Percentiles rank a stretch among this genome's conserved stretches.
phyloP scores from a whole-genome alignment of 441 rosid genomes.

The Codiaeum variegatum region DNA sequence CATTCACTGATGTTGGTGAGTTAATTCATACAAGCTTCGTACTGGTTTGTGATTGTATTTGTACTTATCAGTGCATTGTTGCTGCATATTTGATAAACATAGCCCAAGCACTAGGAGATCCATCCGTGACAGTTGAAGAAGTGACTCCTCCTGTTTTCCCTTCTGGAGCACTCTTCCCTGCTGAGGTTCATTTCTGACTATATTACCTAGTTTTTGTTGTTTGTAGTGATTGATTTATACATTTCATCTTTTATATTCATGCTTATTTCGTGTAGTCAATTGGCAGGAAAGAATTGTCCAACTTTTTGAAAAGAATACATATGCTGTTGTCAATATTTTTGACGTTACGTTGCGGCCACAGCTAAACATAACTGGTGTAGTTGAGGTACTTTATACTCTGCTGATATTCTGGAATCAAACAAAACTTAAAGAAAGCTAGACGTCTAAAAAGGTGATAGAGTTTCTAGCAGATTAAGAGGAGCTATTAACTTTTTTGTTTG shows the following conservation, averaged over 20 bases:
- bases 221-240: constrained; percentile 7
- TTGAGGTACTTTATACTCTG: constrained; percentile 54
- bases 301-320: constrained; percentile 86
- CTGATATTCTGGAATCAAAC: background rate
- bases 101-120: constrained; percentile 90
- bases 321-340: constrained; percentile 88
- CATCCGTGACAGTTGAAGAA: constrained; percentile 68
- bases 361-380: constrained; percentile 81
- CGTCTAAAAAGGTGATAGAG: background rate
- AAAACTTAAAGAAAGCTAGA: background rate
- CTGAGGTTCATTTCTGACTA: constrained; percentile 51
- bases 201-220: constrained; percentile 2
- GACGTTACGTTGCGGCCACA: constrained; percentile 90
- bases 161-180: constrained; percentile 77
- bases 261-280: constrained; percentile 13
- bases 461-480: background rate
- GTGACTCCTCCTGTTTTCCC: constrained; percentile 78
- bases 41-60: background rate
- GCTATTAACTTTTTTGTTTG: background rate
- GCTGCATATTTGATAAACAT: constrained; percentile 18
- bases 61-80: constrained; percentile 6
- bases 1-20: background rate
- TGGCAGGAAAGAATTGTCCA: constrained; percentile 76
- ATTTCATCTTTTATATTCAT: constrained; percentile 9
- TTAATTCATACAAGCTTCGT: background rate